Base-by-base conservation (phyloP, 1,284 basidiomycete genomes). In the Leccinum pachyderme region DNA sequence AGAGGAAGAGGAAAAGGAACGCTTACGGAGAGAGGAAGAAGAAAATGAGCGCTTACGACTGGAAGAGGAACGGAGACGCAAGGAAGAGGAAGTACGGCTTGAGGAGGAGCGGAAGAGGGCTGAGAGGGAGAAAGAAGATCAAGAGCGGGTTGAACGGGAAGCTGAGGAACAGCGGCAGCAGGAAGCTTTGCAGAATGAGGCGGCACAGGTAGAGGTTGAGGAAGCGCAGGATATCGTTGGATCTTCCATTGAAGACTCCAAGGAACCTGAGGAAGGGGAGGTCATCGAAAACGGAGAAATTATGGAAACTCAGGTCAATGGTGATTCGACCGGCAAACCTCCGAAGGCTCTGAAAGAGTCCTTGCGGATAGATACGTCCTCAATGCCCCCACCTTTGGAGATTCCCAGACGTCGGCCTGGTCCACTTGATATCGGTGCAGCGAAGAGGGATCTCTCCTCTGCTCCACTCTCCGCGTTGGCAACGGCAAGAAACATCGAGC, bases 401-500 rank as follows among this genome's bases (percentile, higher is more conserved):
- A 69, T 73, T 31, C 60, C 66, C 39, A 75, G 75, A 63, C 77
- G 72, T 51, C 81, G 86, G n/a, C 89, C 91, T 50, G 85, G 86
- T 51, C 84, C 84, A 46, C 82, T 94, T 43, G 86, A 93, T 63
- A 80, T 91, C 9, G 74, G 62, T 46, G 70, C 69, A 1, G 61
- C 76, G 47, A 81, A 78, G 33, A 65, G 68, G 51, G 63, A 68
- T 52, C 63, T 78, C 47, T 69, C 73, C 39, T 69, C 66, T 28
- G 72, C 82, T 44, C 76, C 80, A n/a, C 77, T 78, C 3, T 84
- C 82, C 41, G 82, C 83, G 3, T 71, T 87, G 47, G 75, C 76
- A 43, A 80, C 81, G 24, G 87, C 88, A 35, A 78, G 80, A 49
- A 77, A 82, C 56, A 97, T 99, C 62, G 87, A 93, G 56, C 88